phyloP scores from a whole-genome alignment of 495 filamentous ascomycete genomes.

The Hypoxylon fuscum region DNA sequence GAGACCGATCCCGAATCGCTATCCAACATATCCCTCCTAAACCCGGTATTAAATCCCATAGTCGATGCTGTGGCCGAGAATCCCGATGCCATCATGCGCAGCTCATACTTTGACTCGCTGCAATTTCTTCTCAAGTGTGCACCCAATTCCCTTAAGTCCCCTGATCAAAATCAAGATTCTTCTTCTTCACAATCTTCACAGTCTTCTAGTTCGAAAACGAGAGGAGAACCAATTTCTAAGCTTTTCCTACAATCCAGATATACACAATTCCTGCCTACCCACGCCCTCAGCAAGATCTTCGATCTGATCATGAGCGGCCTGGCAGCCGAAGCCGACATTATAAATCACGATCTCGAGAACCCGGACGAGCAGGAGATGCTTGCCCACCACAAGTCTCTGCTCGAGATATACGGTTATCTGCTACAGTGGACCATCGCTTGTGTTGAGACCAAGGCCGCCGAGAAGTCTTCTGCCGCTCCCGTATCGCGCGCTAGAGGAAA shows the following conservation, averaged over 20 bases:
- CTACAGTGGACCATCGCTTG: conserved; percentile 94
- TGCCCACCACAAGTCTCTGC: conserved; percentile 83
- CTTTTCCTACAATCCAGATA: conserved; percentile 79
- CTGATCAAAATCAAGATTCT: conserved; percentile 38
- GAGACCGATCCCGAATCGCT: conserved; percentile 90
- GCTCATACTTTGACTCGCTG: conserved; percentile 85
- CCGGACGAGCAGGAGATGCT: conserved; percentile 86
- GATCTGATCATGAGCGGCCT: conserved; percentile 92
- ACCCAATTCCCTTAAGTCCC: conserved; percentile 64
- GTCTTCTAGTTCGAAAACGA: conserved; percentile 8
- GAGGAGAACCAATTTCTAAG: conserved; percentile 61
- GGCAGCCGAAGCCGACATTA: conserved; percentile 88
- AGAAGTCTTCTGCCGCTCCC: conserved; percentile 79
- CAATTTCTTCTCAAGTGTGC: conserved; percentile 97
- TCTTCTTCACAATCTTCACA: conserved; percentile 20
- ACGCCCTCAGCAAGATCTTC: conserved; percentile 89
- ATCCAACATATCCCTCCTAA: conserved; percentile 75
- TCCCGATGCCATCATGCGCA: conserved; percentile 83
- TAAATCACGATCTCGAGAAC: conserved; percentile 84
- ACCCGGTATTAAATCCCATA: conserved; percentile 87
- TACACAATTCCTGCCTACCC: conserved; percentile 78
- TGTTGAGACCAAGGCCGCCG: conserved; percentile 90
- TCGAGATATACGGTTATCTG: conserved; percentile 95
- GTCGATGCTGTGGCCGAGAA: conserved; percentile 92
- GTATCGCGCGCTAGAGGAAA: conserved; percentile 79